phyloP scores from a whole-genome alignment of 2,329 filamentous ascomycete species.

The Fonsecaea pugnacius region DNA sequence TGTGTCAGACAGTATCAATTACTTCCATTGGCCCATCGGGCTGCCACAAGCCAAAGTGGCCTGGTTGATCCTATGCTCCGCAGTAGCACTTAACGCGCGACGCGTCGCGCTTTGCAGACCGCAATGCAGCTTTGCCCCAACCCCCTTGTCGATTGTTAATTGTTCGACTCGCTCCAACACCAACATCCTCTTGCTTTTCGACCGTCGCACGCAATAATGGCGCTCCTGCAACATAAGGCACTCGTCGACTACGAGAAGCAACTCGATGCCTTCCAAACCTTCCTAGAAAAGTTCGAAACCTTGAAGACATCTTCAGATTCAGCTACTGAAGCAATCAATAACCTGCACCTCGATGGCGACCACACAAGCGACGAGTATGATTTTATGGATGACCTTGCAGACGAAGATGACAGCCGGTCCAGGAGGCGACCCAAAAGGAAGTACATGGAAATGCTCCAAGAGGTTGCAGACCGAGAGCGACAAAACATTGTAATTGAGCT shows the following conservation, averaged over 20 bases:
- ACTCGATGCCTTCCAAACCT: slow-evolving; percentile 79
- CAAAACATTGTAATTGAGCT: slow-evolving; percentile 84
- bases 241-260: slow-evolving; percentile 88
- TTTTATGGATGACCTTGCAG: slow-evolving; percentile 82
- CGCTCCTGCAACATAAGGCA: slow-evolving; percentile 77
- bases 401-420: slow-evolving; percentile 53
- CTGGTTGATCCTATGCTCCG: neutral
- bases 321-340: slow-evolving; percentile 79
- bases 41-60: neutral
- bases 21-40: neutral
- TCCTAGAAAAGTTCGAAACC: slow-evolving; percentile 84
- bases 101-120: slow-evolving; percentile 11
- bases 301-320: slow-evolving; percentile 65
- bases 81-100: slow-evolving; percentile 18
- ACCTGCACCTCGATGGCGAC: slow-evolving; percentile 84
- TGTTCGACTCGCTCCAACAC: slow-evolving; percentile 7
- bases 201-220: slow-evolving; percentile 63
- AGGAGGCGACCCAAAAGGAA: slow-evolving; percentile 72
- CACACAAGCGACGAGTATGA: slow-evolving; percentile 88
- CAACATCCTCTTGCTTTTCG: neutral
- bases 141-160: slow-evolving; percentile 11
- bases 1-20: neutral
- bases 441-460: slow-evolving; percentile 85
- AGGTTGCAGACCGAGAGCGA: slow-evolving; percentile 77
- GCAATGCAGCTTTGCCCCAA: slow-evolving; percentile 3